Conservation (phyloP, 306 rosid genomes). For the Quercus variabilis region DNA sequence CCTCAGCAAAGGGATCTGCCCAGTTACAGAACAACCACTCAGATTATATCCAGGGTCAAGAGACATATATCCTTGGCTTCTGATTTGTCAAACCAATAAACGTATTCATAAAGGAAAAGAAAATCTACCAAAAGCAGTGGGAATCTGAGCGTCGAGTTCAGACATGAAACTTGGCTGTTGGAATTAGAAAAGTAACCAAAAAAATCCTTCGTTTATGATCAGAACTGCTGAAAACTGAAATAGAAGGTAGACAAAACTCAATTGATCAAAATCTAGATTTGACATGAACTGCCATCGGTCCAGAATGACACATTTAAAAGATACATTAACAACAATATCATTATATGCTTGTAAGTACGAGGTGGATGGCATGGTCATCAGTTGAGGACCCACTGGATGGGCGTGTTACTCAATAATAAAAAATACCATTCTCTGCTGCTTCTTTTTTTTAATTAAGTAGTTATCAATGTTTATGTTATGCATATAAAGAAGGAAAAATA, state of each 20-base stretch:
- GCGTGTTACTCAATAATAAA: too few species aligned
- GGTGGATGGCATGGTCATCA: too few species aligned
- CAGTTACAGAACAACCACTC: slow-evolving; percentile 3
- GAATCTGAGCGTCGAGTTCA: slow-evolving; percentile 38
- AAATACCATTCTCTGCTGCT: too few species aligned
- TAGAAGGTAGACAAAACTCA: not conserved
- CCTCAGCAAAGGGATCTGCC: slow-evolving; percentile 60
- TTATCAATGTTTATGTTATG: not conserved
- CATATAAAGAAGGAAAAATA: not conserved
- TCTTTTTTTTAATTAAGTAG: too few species aligned
- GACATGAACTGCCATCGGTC: not conserved
- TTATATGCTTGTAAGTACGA: not conserved
- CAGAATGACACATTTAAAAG: not conserved
- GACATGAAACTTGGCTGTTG: slow-evolving; percentile 51
- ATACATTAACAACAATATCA: not conserved
- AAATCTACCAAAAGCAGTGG: slow-evolving; percentile 42
- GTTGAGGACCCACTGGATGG: too few species aligned
- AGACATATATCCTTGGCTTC: not conserved
- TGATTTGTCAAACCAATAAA: not conserved
- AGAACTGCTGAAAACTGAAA: slow-evolving; percentile 25
- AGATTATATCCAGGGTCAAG: not conserved
- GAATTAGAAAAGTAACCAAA: slow-evolving; percentile 2
- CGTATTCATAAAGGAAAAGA: not conserved
- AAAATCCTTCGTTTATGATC: slow-evolving; percentile 16
- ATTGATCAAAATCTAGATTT: not conserved